Evolutionary conservation across 2,329 filamentous ascomycete genomes (phyloP).

Genomic region (Fusarium mexicanum): DNA sequence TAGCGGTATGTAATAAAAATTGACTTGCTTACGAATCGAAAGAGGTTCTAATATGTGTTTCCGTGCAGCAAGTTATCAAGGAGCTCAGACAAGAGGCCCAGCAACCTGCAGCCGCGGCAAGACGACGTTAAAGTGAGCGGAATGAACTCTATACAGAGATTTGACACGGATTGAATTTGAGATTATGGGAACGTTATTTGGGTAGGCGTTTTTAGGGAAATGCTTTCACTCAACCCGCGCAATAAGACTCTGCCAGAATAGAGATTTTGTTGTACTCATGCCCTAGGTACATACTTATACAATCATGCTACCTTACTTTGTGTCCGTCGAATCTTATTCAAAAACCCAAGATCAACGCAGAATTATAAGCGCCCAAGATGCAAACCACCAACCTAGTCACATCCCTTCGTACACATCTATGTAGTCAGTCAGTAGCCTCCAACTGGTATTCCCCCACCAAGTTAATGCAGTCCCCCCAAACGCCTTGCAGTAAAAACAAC

Average conservation of each 20-base stretch:
- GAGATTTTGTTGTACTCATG: constrained; percentile 4
- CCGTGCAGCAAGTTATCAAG: constrained; percentile 64
- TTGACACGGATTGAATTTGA: background rate
- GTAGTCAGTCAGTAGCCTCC: constrained; percentile 14
- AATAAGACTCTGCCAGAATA: constrained; percentile 3
- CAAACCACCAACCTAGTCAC: constrained; percentile 13
- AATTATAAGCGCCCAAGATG: constrained; percentile 28
- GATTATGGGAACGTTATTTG: background rate
- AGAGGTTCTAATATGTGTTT: background rate
- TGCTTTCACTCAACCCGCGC: background rate
- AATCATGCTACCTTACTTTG: constrained; percentile 4
- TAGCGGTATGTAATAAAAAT: constrained; percentile 73
- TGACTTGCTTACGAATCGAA: fast-evolving
- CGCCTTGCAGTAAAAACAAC: constrained; percentile 37
- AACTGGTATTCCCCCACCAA: constrained; percentile 18
- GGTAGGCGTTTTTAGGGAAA: constrained; percentile 24
- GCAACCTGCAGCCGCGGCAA: constrained; percentile 50
- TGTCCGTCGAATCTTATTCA: constrained; percentile 6
- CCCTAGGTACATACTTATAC: constrained; percentile 14
- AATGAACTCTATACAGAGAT: background rate
- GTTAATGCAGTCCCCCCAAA: constrained; percentile 29
- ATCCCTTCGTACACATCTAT: constrained; percentile 16
- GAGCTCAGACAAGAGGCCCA: constrained; percentile 67
- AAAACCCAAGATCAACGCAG: background rate
- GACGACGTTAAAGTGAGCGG: constrained; percentile 35